A percentile compares a stretch with the other conserved stretches of the same genome.
These are phyloP conservation scores for Lachancea quebecensis DNA, from an alignment of 805 yeast species.

Conservation along the genomic window DNA sequence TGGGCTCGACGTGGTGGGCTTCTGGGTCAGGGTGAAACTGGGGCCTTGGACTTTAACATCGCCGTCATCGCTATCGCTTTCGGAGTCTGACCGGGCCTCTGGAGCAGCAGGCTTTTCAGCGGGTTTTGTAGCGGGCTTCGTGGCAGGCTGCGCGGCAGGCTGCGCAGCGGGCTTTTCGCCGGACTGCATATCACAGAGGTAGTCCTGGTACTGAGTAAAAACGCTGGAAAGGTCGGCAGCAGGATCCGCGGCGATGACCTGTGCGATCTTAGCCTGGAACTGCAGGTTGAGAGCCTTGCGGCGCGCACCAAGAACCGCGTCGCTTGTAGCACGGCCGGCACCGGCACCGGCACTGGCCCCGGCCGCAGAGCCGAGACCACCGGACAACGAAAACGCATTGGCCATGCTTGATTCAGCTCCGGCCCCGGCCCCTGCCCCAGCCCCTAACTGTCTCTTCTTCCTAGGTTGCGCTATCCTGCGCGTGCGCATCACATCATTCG, in stretches of 20 bases:
- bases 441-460: constrained; percentile 30
- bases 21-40: constrained; percentile 41
- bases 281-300: constrained; percentile 56
- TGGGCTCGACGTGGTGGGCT: constrained; percentile 45
- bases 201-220: constrained; percentile 52
- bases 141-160: neutral
- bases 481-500: constrained; percentile 53
- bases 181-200: constrained; percentile 34
- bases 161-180: neutral
- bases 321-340: neutral
- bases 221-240: constrained; percentile 50
- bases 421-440: neutral
- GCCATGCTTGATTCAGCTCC: constrained; percentile 14
- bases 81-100: neutral
- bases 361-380: neutral
- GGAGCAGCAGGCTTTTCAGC: constrained; percentile 7
- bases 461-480: constrained; percentile 64
- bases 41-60: constrained; percentile 72
- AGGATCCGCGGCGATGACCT: constrained; percentile 38
- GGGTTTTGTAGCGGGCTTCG: constrained; percentile 11
- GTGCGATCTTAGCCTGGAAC: constrained; percentile 44
- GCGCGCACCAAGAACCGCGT: neutral
- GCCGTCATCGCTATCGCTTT: constrained; percentile 41
- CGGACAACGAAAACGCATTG: constrained; percentile 14
- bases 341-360: constrained; percentile 5